phyloP scores from a whole-genome alignment of 2,329 filamentous ascomycete species.

The Fusarium redolens region DNA sequence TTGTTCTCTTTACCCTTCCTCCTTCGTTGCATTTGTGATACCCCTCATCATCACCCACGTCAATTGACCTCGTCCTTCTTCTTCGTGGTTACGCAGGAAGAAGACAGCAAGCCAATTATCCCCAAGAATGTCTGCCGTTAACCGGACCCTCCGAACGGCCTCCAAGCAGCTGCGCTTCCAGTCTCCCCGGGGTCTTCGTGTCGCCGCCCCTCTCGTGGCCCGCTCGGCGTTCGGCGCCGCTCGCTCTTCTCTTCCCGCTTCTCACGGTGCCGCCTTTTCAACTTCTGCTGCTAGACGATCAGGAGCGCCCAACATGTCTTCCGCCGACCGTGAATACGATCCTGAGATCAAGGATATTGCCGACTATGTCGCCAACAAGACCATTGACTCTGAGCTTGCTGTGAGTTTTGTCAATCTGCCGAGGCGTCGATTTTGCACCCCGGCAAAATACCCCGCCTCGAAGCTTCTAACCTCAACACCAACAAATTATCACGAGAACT shows the following conservation, averaged over 20 bases:
- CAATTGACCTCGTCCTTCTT: slow-evolving; percentile 31
- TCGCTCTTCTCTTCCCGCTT: slow-evolving; percentile 51
- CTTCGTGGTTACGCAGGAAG: slow-evolving; percentile 17
- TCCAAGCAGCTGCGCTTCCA: slow-evolving; percentile 65
- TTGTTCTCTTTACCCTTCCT: background rate
- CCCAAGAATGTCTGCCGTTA: slow-evolving; percentile 63
- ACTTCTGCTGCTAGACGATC: slow-evolving; percentile 61
- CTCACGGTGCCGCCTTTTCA: slow-evolving; percentile 58
- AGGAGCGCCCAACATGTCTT: slow-evolving; percentile 62
- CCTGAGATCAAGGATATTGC: slow-evolving; percentile 96
- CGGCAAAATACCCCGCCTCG: slow-evolving; percentile 39
- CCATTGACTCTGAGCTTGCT: slow-evolving; percentile 90
- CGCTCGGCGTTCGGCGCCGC: slow-evolving; percentile 48
- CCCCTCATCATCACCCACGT: slow-evolving; percentile 7
- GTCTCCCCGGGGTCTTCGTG: slow-evolving; percentile 51
- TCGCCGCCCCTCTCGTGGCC: slow-evolving; percentile 52
- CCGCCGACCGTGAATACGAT: slow-evolving; percentile 76
- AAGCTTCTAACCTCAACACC: slow-evolving; percentile 10
- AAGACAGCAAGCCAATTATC: slow-evolving; percentile 12
- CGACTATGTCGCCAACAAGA: slow-evolving; percentile 91
- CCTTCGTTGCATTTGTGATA: slow-evolving; percentile 28
- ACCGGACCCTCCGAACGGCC: slow-evolving; percentile 65
- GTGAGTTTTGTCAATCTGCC: slow-evolving; percentile 65
- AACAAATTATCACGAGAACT: slow-evolving; percentile 11
- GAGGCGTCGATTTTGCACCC: slow-evolving; percentile 27